These are phyloP conservation scores for Tolypocladium paradoxum DNA, from an alignment of 2,329 filamentous ascomycete species.

Conservation along the genomic window DNA sequence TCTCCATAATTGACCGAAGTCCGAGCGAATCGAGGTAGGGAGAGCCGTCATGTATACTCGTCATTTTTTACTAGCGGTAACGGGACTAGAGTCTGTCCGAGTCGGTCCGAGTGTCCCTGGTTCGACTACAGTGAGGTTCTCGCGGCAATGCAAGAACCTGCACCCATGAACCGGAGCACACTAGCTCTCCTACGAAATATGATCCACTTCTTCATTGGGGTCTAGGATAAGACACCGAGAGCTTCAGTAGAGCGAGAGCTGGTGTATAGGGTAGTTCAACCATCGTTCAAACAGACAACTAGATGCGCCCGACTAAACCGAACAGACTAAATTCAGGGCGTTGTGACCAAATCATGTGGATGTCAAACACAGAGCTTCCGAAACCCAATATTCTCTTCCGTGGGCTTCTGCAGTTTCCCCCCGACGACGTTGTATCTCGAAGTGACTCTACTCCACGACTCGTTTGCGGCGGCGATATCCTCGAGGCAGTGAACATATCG, in stretches of 20 bases:
- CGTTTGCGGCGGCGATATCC: background rate
- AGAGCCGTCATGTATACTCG: too few species aligned
- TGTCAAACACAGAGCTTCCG: background rate
- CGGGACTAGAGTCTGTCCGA: too few species aligned
- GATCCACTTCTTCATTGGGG: too few species aligned
- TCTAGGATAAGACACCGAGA: background rate
- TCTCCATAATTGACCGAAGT: too few species aligned
- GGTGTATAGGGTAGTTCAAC: background rate
- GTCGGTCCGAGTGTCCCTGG: too few species aligned
- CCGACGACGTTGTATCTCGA: background rate
- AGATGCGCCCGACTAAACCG: background rate
- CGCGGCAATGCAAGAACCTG: too few species aligned
- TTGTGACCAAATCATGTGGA: background rate
- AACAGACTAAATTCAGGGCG: background rate
- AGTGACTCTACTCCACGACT: background rate
- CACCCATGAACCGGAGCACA: too few species aligned
- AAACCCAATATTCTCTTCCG: background rate
- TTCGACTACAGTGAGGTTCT: too few species aligned
- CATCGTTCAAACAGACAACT: too few species aligned
- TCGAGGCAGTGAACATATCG: background rate
- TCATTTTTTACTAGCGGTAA: too few species aligned
- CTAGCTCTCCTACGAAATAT: too few species aligned
- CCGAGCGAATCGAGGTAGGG: too few species aligned
- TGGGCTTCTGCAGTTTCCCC: background rate
- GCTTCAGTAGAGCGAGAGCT: background rate